A percentile compares a stretch with the other conserved stretches of the same genome.
phyloP scores from a whole-genome alignment of 129 eudicot species.

The Flaveria trinervia region DNA sequence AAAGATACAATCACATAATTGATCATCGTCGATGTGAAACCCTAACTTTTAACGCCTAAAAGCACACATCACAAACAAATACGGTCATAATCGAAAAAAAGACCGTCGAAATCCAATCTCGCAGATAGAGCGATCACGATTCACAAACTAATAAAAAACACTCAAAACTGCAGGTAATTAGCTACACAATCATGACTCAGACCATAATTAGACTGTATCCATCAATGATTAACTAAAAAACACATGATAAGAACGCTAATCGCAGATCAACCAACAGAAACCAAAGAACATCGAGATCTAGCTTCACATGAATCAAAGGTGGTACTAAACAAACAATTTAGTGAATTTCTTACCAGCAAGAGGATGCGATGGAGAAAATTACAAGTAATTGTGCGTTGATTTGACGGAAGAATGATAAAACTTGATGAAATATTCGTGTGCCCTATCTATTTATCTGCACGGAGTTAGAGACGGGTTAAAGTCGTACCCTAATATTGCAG shows the following conservation, averaged over 20 bases:
- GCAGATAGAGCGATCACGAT: not conserved
- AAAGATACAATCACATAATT: not conserved
- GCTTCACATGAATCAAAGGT: not conserved
- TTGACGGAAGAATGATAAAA: conserved; percentile 26
- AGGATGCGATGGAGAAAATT: conserved; percentile 19
- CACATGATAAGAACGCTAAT: not conserved
- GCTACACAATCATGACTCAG: conserved; percentile 4
- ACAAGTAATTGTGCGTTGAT: conserved; percentile 24
- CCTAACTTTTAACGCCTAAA: not conserved
- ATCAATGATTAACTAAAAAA: not conserved
- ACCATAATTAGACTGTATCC: not conserved
- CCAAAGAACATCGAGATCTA: conserved; percentile 17
- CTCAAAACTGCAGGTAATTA: not conserved
- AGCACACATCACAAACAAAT: not conserved
- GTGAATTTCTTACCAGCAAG: conserved; percentile 14
- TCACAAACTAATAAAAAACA: conserved; percentile 4
- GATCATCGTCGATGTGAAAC: not conserved
- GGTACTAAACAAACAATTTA: not conserved
- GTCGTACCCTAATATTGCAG: conserved; percentile 25
- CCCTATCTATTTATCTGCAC: conserved; percentile 34
- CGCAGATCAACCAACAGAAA: conserved; percentile 19
- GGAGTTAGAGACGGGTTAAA: conserved; percentile 21
- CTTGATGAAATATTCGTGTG: not conserved
- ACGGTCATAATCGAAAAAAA: not conserved
- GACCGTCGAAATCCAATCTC: not conserved